phyloP scores from a whole-genome alignment of 805 yeast species.

The Ogataea nakhonphanomensis region DNA sequence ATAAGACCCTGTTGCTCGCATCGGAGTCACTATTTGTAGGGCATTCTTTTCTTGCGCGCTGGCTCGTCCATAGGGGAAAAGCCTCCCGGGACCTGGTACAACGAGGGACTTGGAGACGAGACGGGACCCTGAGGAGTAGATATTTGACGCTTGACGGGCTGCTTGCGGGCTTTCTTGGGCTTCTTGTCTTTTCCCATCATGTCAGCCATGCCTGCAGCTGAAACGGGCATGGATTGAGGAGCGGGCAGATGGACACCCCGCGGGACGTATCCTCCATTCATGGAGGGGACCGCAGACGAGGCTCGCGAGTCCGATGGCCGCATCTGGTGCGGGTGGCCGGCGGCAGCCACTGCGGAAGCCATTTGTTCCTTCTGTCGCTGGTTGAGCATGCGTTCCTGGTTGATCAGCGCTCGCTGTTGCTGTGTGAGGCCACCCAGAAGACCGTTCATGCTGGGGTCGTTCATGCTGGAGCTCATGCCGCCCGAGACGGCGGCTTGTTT shows the following conservation, averaged over 20 bases:
- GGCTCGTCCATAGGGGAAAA: slow-evolving; percentile 23
- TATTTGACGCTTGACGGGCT: slow-evolving; percentile 30
- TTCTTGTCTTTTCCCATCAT: slow-evolving; percentile 17
- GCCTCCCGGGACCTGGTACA: slow-evolving; percentile 32
- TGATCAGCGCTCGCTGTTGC: slow-evolving; percentile 29
- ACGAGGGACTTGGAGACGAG: slow-evolving; percentile 19
- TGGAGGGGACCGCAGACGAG: slow-evolving; percentile 3
- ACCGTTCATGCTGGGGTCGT: slow-evolving; percentile 25
- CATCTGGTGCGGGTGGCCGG: slow-evolving; percentile 13
- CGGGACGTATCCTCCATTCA: slow-evolving; percentile 1
- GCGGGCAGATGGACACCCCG: slow-evolving; percentile 6
- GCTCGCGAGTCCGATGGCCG: slow-evolving; percentile 6
- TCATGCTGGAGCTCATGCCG: slow-evolving; percentile 14
- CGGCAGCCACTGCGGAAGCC: slow-evolving; percentile 33
- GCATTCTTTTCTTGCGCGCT: slow-evolving; percentile 29
- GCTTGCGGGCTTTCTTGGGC: slow-evolving; percentile 30
- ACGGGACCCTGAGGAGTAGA: slow-evolving; percentile 26
- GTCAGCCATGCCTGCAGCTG: slow-evolving; percentile 5
- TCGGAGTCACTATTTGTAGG: slow-evolving; percentile 26
- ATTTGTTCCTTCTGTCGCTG: slow-evolving; percentile 32
- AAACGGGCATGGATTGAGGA: slow-evolving; percentile 7
- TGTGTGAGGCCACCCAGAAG: slow-evolving; percentile 28
- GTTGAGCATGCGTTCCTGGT: slow-evolving; percentile 28
- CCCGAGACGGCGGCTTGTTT: slow-evolving; percentile 40
- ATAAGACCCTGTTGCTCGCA: not conserved